phyloP scores from a whole-genome alignment of 352 stramenopile genomes.

The Pythium guiyangense region DNA sequence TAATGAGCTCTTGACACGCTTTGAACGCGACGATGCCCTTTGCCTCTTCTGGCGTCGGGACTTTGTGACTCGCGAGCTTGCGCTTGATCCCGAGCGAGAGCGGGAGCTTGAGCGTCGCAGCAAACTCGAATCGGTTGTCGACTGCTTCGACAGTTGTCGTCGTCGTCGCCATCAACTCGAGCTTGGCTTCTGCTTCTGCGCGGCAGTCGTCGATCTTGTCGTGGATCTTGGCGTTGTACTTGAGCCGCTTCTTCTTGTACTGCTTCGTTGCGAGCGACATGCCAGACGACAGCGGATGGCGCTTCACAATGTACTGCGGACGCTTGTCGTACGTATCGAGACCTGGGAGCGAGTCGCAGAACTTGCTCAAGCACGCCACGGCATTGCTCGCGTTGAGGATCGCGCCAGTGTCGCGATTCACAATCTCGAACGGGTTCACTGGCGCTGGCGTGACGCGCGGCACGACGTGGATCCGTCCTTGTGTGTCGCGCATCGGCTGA shows the following conservation, averaged over 20 bases:
- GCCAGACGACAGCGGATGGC: constrained; percentile 38
- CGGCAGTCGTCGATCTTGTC: constrained; percentile 76
- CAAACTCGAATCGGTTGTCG: constrained; percentile 46
- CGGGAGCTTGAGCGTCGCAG: constrained; percentile 60
- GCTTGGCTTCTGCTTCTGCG: constrained; percentile 25
- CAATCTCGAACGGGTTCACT: constrained; percentile 35
- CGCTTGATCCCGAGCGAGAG: constrained; percentile 55
- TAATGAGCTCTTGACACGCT: constrained; percentile 67
- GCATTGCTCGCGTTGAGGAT: constrained; percentile 65
- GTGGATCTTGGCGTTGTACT: constrained; percentile 73
- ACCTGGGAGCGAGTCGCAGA: constrained; percentile 77
- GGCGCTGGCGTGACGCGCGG: constrained; percentile 1
- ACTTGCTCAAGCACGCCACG: constrained; percentile 58
- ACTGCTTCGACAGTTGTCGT: constrained; percentile 10
- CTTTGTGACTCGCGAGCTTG: constrained; percentile 56
- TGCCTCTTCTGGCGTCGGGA: constrained; percentile 50
- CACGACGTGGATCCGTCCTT: constrained; percentile 13
- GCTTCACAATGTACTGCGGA: constrained; percentile 70
- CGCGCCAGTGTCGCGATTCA: constrained; percentile 62
- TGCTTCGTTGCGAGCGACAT: constrained; percentile 54
- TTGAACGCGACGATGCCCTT: constrained; percentile 85
- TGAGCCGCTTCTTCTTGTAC: constrained; percentile 69
- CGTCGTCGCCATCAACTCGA: constrained; percentile 15
- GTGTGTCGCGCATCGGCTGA: constrained; percentile 1
- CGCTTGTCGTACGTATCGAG: constrained; percentile 81